Evolutionary conservation across 2,329 filamentous ascomycete genomes (phyloP), one percentile per base, ranked within the genome.

Genomic region (Talaromyces sp.): DNA sequence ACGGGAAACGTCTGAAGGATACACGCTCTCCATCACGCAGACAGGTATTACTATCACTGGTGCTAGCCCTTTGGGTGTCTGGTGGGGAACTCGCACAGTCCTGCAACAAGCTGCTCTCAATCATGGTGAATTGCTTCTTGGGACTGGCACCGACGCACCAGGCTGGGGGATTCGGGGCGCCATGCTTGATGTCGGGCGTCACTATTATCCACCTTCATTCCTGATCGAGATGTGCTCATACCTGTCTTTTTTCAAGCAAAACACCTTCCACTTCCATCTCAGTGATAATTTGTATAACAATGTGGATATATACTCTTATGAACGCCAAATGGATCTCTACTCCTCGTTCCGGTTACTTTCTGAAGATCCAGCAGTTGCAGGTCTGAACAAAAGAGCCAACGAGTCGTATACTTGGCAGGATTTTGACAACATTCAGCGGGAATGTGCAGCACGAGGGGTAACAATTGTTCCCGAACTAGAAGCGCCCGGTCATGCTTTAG

Each of bases 171-270:
- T 72, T 22, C 75, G 83, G 10, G 83, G 83, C 11, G 78, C 77
- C 62, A 80, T 82, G 79, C 77, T 86, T 13, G 85, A 86, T 65
- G 79, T 72, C 13, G 85, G 78, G 1, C 79, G 84, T 8, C 81
- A 86, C 68, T 86, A 80, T 66, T 86, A 86, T 66, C 82, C 84
- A 2, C 74, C 79, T 3, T 77, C 81, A 41, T 86, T 86, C 66
- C 67, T 86, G 22, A 73, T 78, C 31, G 84, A 86, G 33, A 75
- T 86, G 70, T 86, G 85, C 72, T 77, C 81, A 3, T 86, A 85
- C 70, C 80, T 85, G 68, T 85, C 83, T 57, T 86, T 83, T 71
- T 86, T 84, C 75, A 86, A 86, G 69, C 83, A 86, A 66, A 86
- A 86, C 68, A 80, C 78, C 0, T 82, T 86, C 63, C 85, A 86